Percentiles rank a stretch among this genome's conserved stretches.
Evolutionary conservation across 345 rosid species (phyloP).

Genomic region (Pistacia integerrima): DNA sequence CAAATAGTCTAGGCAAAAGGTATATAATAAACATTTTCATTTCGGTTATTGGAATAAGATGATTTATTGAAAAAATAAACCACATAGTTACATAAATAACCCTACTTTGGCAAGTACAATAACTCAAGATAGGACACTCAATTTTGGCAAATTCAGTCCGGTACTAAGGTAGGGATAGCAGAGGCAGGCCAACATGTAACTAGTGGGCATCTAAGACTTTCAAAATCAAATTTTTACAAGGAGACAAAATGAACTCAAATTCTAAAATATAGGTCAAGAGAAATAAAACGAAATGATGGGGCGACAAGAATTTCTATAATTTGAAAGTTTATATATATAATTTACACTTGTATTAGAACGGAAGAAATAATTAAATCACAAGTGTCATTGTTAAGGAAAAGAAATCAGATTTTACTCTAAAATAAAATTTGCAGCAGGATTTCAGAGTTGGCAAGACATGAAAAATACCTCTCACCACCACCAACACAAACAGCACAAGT

Average conservation of each 20-base stretch:
- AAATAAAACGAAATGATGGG: not conserved
- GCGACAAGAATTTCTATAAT: not conserved
- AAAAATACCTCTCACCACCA: slow-evolving; percentile 91
- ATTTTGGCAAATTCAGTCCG: no score
- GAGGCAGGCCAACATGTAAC: not conserved
- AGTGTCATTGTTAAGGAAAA: not conserved
- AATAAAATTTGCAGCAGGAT: not conserved
- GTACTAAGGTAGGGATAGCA: no score
- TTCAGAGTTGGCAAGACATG: not conserved
- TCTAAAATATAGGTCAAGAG: not conserved
- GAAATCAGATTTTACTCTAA: not conserved
- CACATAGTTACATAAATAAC: no score
- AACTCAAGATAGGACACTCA: no score
- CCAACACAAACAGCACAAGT: slow-evolving; percentile 95
- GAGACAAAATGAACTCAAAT: not conserved
- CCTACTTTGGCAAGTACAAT: no score
- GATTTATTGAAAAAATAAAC: no score
- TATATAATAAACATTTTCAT: no score
- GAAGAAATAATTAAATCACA: not conserved
- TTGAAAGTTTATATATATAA: no score
- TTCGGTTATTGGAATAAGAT: no score
- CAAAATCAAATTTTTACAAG: not conserved
- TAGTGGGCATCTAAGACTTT: not conserved
- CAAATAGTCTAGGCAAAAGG: no score
- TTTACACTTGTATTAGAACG: not conserved